Percentiles rank a stretch among this genome's conserved stretches.
These are phyloP conservation scores for Plenodomus tracheiphilus DNA, from an alignment of 2,329 filamentous ascomycete species.

Conservation along the genomic window DNA sequence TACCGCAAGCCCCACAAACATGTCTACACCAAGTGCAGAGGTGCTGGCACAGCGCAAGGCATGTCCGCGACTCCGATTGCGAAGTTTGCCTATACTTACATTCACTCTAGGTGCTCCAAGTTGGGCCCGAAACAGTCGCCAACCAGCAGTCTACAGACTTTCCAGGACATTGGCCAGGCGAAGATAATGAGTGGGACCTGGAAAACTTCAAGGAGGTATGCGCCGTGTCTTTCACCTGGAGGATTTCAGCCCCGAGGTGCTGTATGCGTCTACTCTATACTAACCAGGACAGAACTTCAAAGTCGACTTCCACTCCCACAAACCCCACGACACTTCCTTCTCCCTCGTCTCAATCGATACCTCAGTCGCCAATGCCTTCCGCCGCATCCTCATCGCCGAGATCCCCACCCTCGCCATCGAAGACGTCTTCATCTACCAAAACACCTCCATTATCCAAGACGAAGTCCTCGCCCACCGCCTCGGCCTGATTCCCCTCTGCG, in stretches of 20 bases:
- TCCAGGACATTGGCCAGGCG: slow-evolving; percentile 85
- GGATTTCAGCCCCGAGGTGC: too few relatives aligned
- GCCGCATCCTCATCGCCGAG: slow-evolving; percentile 92
- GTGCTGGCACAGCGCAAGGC: slow-evolving; percentile 67
- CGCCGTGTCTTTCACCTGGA: not conserved
- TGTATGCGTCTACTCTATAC: not conserved
- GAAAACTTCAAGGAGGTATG: slow-evolving; percentile 67
- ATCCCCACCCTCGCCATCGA: slow-evolving; percentile 94
- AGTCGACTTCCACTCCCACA: slow-evolving; percentile 83
- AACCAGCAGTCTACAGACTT: slow-evolving; percentile 90
- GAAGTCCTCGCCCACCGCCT: slow-evolving; percentile 91
- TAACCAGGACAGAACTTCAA: slow-evolving; percentile 59
- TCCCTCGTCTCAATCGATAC: slow-evolving; percentile 91
- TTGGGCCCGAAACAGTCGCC: slow-evolving; percentile 88
- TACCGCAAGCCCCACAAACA: slow-evolving; percentile 31
- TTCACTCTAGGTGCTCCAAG: slow-evolving; percentile 70
- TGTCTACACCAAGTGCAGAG: slow-evolving; percentile 51
- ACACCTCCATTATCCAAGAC: slow-evolving; percentile 97
- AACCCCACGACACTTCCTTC: slow-evolving; percentile 77
- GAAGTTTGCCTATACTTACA: slow-evolving; percentile 5
- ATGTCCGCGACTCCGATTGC: slow-evolving; percentile 28
- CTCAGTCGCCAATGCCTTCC: slow-evolving; percentile 93
- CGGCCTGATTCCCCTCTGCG: slow-evolving; percentile 87
- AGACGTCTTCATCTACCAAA: slow-evolving; percentile 89
- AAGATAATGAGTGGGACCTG: slow-evolving; percentile 80